A percentile compares a stretch with the other conserved stretches of the same genome.
Conservation (phyloP, 148 eudicot genomes). For the Fagopyrum homotropicum region DNA sequence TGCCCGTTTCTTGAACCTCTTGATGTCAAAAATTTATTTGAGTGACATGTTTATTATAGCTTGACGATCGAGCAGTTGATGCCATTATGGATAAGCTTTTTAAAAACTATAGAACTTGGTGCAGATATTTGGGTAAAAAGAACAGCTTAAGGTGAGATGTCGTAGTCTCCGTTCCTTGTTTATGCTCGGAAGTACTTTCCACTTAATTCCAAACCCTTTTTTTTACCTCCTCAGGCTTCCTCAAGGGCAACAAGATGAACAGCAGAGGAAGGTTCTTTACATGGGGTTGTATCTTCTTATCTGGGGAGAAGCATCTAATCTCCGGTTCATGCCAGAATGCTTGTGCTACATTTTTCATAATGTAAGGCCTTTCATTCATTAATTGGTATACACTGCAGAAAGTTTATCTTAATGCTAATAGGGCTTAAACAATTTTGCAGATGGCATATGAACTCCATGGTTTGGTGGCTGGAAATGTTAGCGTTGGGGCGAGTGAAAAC, state of each 20-base stretch:
- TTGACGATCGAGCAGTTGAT: conserved; percentile 84
- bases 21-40: conserved; percentile 10
- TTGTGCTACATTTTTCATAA: conserved; percentile 92
- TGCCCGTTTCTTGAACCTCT: conserved; percentile 6
- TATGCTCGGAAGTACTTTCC: background rate
- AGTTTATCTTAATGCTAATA: background rate
- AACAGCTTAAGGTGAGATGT: conserved; percentile 68
- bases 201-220: background rate
- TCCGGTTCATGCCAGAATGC: conserved; percentile 96
- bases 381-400: background rate
- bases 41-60: conserved; percentile 28
- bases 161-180: background rate
- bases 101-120: conserved; percentile 93
- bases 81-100: conserved; percentile 85
- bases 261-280: conserved; percentile 77
- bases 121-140: conserved; percentile 86
- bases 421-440: conserved; percentile 29
- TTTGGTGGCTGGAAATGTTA: conserved; percentile 88
- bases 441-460: conserved; percentile 98
- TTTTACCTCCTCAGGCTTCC: conserved; percentile 46
- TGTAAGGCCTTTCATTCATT: conserved; percentile 35
- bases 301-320: conserved; percentile 97
- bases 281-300: conserved; percentile 93
- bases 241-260: conserved; percentile 60
- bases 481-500: conserved; percentile 84